Conservation (phyloP, 2,329 filamentous ascomycete species). For the Mycosphaerella arachidis region DNA sequence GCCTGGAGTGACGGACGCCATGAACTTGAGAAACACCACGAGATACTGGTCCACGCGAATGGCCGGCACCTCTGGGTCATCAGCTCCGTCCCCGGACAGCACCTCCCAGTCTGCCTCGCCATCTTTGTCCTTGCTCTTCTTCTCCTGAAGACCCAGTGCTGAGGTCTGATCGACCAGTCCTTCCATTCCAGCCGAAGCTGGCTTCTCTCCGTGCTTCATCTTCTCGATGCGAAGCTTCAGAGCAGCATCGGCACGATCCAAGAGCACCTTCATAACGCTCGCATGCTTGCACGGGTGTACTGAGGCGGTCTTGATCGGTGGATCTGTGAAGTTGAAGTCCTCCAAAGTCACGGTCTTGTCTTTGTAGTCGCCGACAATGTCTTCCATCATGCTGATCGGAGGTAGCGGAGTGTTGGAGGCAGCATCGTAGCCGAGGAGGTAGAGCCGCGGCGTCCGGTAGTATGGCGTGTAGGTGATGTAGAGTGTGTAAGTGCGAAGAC, state of each 20-base stretch:
- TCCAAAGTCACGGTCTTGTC: conserved; percentile 98
- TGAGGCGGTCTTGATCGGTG: conserved; percentile 89
- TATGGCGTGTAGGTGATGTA: conserved; percentile 98
- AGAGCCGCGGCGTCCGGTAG: conserved; percentile 92
- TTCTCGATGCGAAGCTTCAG: conserved; percentile 84
- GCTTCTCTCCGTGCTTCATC: conserved; percentile 54
- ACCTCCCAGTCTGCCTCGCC: conserved; percentile 61
- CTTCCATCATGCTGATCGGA: conserved; percentile 88
- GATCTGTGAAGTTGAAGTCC: conserved; percentile 91
- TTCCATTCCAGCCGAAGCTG: conserved; percentile 64
- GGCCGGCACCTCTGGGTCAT: conserved; percentile 68
- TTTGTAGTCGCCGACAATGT: conserved; percentile 93
- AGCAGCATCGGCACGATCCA: conserved; percentile 90
- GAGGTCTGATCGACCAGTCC: conserved; percentile 78
- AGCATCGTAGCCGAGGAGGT: conserved; percentile 84
- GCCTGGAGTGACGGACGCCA: conserved; percentile 75
- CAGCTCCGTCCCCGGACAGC: conserved; percentile 47
- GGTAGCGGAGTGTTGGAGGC: conserved; percentile 61
- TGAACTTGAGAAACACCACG: conserved; percentile 79
- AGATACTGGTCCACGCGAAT: conserved; percentile 86
- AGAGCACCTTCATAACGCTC: conserved; percentile 93
- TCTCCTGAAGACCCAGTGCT: conserved; percentile 52
- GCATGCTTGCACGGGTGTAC: conserved; percentile 98
- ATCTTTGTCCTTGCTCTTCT: conserved; percentile 43
- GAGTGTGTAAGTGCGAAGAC: conserved; percentile 86